These are phyloP conservation scores for Backusella tarrabulga DNA, from an alignment of 192 early-diverging fungal species.

Conservation along the genomic window DNA sequence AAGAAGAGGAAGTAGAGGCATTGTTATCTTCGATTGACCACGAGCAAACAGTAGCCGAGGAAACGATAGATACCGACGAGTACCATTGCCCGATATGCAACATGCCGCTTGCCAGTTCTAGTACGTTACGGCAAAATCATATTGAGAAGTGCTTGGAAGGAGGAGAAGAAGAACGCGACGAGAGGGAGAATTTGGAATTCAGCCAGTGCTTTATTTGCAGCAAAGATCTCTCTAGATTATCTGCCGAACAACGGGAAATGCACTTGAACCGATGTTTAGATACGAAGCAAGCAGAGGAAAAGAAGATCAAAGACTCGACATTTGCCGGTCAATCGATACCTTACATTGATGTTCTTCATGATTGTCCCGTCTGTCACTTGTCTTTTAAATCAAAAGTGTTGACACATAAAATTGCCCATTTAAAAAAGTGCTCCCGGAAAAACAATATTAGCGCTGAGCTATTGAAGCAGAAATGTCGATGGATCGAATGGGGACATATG, in stretches of 20 bases:
- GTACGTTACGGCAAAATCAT: not conserved
- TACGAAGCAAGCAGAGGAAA: not conserved
- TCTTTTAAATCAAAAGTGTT: not conserved
- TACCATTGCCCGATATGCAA: constrained; percentile 5
- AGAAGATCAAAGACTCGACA: not conserved
- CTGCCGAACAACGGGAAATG: not conserved
- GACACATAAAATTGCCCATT: not conserved
- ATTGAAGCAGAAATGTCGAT: not conserved
- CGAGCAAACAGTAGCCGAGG: not conserved
- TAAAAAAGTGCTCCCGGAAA: not conserved
- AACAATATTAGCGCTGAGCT: not conserved
- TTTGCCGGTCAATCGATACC: not conserved
- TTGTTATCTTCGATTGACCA: not conserved
- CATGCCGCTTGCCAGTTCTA: not conserved
- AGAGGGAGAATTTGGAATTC: not conserved
- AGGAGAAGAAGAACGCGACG: not conserved
- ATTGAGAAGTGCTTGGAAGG: not conserved
- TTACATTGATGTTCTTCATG: not conserved
- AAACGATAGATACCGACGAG: not conserved
- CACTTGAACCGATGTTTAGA: constrained; percentile 7
- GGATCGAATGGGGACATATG: constrained; percentile 7
- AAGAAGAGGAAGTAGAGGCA: not conserved
- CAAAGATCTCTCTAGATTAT: not conserved
- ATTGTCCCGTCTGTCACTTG: not conserved
- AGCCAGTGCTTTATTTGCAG: not conserved